A percentile compares a stretch with the other conserved stretches of the same genome.
Evolutionary conservation across 2,329 filamentous ascomycete species (phyloP).

Genomic region (Exserohilum rostratum): DNA sequence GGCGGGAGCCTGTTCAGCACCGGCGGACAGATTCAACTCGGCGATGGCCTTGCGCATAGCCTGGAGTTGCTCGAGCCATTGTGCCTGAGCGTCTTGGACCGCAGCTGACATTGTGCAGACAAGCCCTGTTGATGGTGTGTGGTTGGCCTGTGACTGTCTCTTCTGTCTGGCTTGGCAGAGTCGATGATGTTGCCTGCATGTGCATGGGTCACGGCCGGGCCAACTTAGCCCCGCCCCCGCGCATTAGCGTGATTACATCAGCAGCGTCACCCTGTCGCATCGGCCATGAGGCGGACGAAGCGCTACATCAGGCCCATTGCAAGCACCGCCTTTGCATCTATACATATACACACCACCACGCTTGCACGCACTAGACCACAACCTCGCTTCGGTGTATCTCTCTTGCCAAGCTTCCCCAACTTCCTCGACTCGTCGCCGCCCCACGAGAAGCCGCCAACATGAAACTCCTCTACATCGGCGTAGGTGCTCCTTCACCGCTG

Average conservation of each 20-base stretch:
- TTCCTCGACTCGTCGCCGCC: background rate
- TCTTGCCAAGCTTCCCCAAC: background rate
- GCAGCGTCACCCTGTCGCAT: conserved; percentile 6
- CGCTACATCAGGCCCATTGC: background rate
- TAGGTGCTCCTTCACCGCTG: conserved; percentile 56
- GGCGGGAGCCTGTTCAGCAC: conserved; percentile 54
- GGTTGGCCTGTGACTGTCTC: background rate
- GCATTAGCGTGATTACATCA: conserved; percentile 30
- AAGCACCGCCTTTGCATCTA: background rate
- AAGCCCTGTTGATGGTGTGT: background rate
- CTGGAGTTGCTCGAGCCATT: conserved; percentile 85
- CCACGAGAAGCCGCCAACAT: conserved; percentile 55
- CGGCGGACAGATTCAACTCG: conserved; percentile 64
- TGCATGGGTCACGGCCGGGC: conserved; percentile 16
- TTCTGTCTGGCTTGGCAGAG: conserved; percentile 18
- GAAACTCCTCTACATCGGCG: conserved; percentile 89
- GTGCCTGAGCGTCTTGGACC: conserved; percentile 56
- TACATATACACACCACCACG: background rate
- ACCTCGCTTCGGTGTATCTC: background rate
- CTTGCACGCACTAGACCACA: background rate
- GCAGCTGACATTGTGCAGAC: conserved; percentile 45
- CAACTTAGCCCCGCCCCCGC: conserved; percentile 30
- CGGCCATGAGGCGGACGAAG: background rate
- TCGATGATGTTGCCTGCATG: conserved; percentile 23
- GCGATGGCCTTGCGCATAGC: conserved; percentile 87